A percentile compares a stretch with the other conserved stretches of the same genome.
These are phyloP conservation scores for Psilocybe subaeruginosa DNA, from an alignment of 768 basidiomycete species.

Conservation along the genomic window DNA sequence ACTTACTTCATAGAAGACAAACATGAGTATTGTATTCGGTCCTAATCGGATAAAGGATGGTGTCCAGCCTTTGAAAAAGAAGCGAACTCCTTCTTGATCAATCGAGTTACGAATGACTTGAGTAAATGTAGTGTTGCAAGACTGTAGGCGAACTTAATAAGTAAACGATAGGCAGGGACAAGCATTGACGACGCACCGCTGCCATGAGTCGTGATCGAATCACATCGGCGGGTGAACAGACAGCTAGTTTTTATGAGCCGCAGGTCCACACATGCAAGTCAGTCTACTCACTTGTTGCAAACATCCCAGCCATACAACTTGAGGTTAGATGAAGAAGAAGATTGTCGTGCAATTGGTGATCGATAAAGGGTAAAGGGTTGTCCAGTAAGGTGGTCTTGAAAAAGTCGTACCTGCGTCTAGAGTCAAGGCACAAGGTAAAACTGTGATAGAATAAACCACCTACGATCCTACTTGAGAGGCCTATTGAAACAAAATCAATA, in stretches of 20 bases:
- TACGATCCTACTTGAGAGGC: constrained; percentile 85
- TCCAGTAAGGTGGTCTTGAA: constrained; percentile 65
- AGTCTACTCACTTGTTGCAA: constrained; percentile 68
- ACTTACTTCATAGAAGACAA: constrained; percentile 81
- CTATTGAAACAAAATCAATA: constrained; percentile 33
- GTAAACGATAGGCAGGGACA: background rate
- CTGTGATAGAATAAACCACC: constrained; percentile 32
- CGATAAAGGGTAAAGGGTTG: constrained; percentile 52
- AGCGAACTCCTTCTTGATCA: constrained; percentile 72
- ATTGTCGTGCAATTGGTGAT: constrained; percentile 67
- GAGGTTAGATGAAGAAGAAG: constrained; percentile 68
- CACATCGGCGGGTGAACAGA: constrained; percentile 81
- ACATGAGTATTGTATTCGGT: constrained; percentile 83
- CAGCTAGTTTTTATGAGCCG: constrained; percentile 45
- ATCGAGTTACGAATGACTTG: constrained; percentile 62
- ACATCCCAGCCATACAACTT: constrained; percentile 71
- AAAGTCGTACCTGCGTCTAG: constrained; percentile 65
- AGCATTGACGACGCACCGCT: constrained; percentile 47
- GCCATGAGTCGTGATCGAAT: constrained; percentile 79
- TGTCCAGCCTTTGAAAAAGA: constrained; percentile 89
- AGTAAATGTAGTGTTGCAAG: constrained; percentile 44
- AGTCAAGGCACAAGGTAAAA: background rate
- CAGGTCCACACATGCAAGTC: background rate
- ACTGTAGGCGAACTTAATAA: constrained; percentile 34
- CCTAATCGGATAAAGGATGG: constrained; percentile 85